phyloP scores from a whole-genome alignment of 2,329 filamentous ascomycete genomes.

The Stenocarpella maydis region DNA sequence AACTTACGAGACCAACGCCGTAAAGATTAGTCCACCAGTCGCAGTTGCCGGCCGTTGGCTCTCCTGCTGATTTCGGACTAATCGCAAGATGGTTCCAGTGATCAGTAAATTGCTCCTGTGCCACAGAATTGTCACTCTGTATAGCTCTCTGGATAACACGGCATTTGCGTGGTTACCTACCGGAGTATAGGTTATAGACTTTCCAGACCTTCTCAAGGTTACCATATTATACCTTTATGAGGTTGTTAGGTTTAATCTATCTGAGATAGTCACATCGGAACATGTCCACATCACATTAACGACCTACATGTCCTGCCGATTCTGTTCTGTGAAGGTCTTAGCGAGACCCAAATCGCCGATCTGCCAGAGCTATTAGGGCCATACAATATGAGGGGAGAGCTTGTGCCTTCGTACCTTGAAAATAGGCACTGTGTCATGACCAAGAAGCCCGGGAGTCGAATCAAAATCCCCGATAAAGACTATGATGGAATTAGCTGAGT shows the following conservation, averaged over 20 bases:
- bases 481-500: not conserved
- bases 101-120: not conserved
- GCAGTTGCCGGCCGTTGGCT: not conserved
- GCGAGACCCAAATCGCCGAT: conserved; percentile 1
- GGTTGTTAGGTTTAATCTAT: not conserved
- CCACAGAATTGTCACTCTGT: not conserved
- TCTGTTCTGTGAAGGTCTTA: not conserved
- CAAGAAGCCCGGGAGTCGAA: not conserved
- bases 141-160: not conserved
- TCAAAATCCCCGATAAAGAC: not conserved
- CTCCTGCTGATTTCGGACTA: not conserved
- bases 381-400: not conserved
- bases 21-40: not conserved
- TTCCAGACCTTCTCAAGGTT: not conserved
- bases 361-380: not conserved
- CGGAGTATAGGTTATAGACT: not conserved
- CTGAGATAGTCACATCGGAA: not conserved
- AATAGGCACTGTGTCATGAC: not conserved
- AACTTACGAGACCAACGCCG: not conserved
- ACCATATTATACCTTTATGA: not conserved
- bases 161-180: not conserved
- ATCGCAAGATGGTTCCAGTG: not conserved
- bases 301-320: not conserved
- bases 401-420: not conserved
- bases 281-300: not conserved